Conservation (phyloP, 2,329 filamentous ascomycete genomes). For the Hymenoscyphus infarciens region DNA sequence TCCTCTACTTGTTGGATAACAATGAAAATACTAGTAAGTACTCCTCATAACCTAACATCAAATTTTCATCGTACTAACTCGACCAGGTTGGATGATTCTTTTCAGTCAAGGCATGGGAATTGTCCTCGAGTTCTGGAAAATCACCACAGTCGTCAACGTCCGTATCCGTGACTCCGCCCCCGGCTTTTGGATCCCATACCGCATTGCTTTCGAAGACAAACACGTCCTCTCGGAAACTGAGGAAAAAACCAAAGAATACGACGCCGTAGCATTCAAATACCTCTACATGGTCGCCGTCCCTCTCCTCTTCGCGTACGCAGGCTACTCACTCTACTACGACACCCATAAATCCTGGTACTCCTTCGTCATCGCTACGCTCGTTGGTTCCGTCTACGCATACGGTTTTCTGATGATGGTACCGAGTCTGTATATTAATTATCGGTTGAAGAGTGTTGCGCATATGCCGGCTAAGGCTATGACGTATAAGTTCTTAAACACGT, state of each 20-base stretch:
- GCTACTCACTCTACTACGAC: slow-evolving; percentile 89
- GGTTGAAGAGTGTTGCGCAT: slow-evolving; percentile 90
- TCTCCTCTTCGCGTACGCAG: slow-evolving; percentile 81
- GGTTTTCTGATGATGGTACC: slow-evolving; percentile 99
- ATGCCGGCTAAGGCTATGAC: slow-evolving; percentile 97
- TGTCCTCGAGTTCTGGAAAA: slow-evolving; percentile 81
- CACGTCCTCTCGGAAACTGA: slow-evolving; percentile 93
- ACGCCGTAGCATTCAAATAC: slow-evolving; percentile 96
- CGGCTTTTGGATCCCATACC: slow-evolving; percentile 72
- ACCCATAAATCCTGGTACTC: slow-evolving; percentile 98
- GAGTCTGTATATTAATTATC: slow-evolving; percentile 97
- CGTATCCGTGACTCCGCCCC: slow-evolving; percentile 64
- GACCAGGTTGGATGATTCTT: slow-evolving; percentile 84
- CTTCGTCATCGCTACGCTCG: slow-evolving; percentile 90
- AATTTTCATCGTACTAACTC: slow-evolving; percentile 5
- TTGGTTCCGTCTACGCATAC: slow-evolving; percentile 95
- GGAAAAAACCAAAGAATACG: slow-evolving; percentile 97
- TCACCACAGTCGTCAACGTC: slow-evolving; percentile 92
- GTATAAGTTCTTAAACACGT: slow-evolving; percentile 98
- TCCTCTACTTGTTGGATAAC: slow-evolving; percentile 96
- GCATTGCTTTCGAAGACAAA: slow-evolving; percentile 89
- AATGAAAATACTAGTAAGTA: slow-evolving; percentile 76
- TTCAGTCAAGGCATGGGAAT: slow-evolving; percentile 72
- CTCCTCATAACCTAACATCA: neutral
- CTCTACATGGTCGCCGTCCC: slow-evolving; percentile 91